Base-by-base conservation (phyloP, 192 early-diverging fungal genomes). In the Backusella circina region DNA sequence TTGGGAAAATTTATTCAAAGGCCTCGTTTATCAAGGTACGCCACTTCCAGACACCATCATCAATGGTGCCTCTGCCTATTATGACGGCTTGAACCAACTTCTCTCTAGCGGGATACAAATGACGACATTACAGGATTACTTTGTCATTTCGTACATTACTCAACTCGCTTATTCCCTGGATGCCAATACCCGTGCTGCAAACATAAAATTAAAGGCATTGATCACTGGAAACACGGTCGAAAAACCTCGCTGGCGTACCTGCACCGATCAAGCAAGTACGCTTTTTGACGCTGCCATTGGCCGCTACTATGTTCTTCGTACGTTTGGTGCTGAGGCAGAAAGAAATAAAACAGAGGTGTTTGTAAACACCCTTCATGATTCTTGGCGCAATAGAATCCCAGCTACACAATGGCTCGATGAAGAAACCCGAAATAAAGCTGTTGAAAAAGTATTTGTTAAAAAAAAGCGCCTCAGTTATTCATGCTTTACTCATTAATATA, bases 381-480 rank as follows among this genome's bases (percentile, higher is more conserved):
- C 79, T 5, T 88, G 83, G 65, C 38, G 26, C 23, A 67, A 77
- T 30, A n/a, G 50, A 6, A 75, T 87, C 21, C 73, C 79, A 70
- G 31, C 69, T 10, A 74, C 84, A 3, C 61, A 79, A 5, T 87
- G 86, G 86, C 67, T 87, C 9, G 86, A 87, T 67, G 36, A 73
- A 28, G 50, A 65, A 1, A 87, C 86, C 3, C 67, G 69, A 18
- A 35, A 77, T 8, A 74, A 65, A 8, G 81, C 85, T 3, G 72
- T 84, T 5, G 33, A 78, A 16, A 86, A 81, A 67, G 72, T 80
- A 37, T 28, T 30, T 38, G 5, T 23, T 15, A 80, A 66, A 30
- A 67, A 32, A 39, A 67, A 66, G 3, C n/a, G n/a, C n/a, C n/a
- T n/a, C n/a, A n/a, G n/a, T n/a, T n/a, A n/a, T n/a, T n/a, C n/a